Evolutionary conservation across 2,329 filamentous ascomycete species (phyloP).

Genomic region (Xylariaceae sp.): DNA sequence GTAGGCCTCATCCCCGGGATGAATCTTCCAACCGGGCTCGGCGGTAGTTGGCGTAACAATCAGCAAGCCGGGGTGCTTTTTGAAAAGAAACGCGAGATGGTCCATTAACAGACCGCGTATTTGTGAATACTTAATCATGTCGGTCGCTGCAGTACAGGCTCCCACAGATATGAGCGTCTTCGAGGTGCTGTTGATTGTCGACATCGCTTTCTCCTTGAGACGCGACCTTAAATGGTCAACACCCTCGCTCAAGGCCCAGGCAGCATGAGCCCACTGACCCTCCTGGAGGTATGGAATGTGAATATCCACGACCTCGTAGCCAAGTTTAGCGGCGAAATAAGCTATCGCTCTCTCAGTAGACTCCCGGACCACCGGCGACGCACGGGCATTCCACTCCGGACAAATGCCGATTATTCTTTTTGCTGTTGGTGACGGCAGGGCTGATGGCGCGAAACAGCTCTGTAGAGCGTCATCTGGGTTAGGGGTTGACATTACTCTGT

Average conservation of each 20-base stretch:
- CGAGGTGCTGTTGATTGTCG: slow-evolving; percentile 61
- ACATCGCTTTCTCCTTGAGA: slow-evolving; percentile 42
- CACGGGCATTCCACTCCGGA: slow-evolving; percentile 64
- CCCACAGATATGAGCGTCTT: slow-evolving; percentile 65
- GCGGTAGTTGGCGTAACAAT: slow-evolving; percentile 77
- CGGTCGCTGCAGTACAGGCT: slow-evolving; percentile 59
- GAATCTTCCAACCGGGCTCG: slow-evolving; percentile 67
- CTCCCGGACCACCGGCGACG: slow-evolving; percentile 59
- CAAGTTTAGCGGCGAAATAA: slow-evolving; percentile 44
- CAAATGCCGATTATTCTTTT: slow-evolving; percentile 68
- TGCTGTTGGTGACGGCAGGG: slow-evolving; percentile 37
- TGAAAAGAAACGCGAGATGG: slow-evolving; percentile 45
- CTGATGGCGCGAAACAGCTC: slow-evolving; percentile 58
- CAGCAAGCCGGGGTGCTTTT: slow-evolving; percentile 67
- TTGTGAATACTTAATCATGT: slow-evolving; percentile 70
- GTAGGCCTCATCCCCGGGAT: slow-evolving; percentile 56
- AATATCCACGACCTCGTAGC: slow-evolving; percentile 55
- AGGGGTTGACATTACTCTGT: slow-evolving; percentile 72
- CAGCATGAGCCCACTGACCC: slow-evolving; percentile 71
- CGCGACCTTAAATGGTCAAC: slow-evolving; percentile 43
- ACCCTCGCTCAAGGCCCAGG: slow-evolving; percentile 73
- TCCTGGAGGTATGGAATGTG: slow-evolving; percentile 63
- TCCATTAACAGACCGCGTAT: slow-evolving; percentile 65
- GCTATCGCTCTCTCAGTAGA: slow-evolving; percentile 58
- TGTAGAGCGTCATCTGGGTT: slow-evolving; percentile 61